Percentiles rank a stretch among this genome's conserved stretches.
Evolutionary conservation across 2,329 filamentous ascomycete genomes (phyloP).

Genomic region (Ceratocystis alfenasii): DNA sequence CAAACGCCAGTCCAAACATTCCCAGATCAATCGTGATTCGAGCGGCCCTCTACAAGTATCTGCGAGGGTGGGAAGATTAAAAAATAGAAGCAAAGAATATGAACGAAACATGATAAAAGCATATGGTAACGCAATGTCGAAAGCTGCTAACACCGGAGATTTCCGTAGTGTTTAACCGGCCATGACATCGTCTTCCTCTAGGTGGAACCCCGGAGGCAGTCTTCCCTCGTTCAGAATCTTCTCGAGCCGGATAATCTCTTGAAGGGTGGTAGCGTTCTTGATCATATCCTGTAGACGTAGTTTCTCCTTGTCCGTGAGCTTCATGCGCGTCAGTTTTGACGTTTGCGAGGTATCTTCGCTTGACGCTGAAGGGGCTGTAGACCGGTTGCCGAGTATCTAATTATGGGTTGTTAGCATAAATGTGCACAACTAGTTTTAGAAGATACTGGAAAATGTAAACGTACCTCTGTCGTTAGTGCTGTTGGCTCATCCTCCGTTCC

Average conservation of each 20-base stretch:
- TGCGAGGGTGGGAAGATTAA: not conserved
- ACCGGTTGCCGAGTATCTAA: conserved; percentile 74
- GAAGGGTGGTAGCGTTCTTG: conserved; percentile 72
- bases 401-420: conserved; percentile 19
- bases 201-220: conserved; percentile 57
- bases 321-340: conserved; percentile 62
- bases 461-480: conserved; percentile 60
- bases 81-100: conserved; percentile 13
- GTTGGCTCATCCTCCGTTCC: conserved; percentile 69
- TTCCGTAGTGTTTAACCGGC: conserved; percentile 39
- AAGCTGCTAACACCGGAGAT: not conserved
- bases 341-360: conserved; percentile 24
- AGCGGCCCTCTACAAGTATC: not conserved
- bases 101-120: conserved; percentile 9
- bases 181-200: conserved; percentile 43
- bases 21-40: not conserved
- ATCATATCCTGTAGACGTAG: conserved; percentile 77
- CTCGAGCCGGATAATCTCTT: conserved; percentile 82
- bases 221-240: conserved; percentile 84
- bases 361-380: conserved; percentile 47
- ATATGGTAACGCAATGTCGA: conserved; percentile 7
- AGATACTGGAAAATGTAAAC: conserved; percentile 1
- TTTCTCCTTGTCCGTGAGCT: conserved; percentile 80
- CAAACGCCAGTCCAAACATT: conserved; percentile 14
- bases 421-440: not conserved